These are phyloP conservation scores for Suillus weaverae DNA, from an alignment of 768 basidiomycete species.

Conservation along the genomic window DNA sequence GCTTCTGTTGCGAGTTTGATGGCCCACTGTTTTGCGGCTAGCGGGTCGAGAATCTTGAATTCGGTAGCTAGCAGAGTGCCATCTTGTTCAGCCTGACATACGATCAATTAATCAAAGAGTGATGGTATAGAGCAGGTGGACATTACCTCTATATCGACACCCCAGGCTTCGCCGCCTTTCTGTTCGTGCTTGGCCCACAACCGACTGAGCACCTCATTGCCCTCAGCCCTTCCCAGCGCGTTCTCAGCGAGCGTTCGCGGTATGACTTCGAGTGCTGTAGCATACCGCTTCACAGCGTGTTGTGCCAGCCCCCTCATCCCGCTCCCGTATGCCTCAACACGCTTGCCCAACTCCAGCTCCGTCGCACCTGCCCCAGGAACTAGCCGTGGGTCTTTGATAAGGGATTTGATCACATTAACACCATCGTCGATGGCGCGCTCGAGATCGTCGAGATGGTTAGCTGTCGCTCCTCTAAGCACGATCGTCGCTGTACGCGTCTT, in stretches of 20 bases:
- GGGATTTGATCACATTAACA: constrained; percentile 90
- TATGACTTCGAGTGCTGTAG: constrained; percentile 86
- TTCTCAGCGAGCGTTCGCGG: constrained; percentile 95
- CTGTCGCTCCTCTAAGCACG: constrained; percentile 92
- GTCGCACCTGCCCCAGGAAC: constrained; percentile 94
- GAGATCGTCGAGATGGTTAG: constrained; percentile 92
- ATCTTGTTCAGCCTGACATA: constrained; percentile 65
- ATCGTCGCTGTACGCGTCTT: constrained; percentile 90
- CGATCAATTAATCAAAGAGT: constrained; percentile 3
- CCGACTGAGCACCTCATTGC: constrained; percentile 86
- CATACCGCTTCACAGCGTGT: constrained; percentile 90
- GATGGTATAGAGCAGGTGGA: neutral
- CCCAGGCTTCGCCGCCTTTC: constrained; percentile 71
- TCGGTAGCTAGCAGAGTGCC: constrained; percentile 68
- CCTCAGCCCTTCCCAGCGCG: constrained; percentile 86
- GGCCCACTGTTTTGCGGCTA: constrained; percentile 89
- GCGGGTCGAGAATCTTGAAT: constrained; percentile 78
- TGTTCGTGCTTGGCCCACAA: constrained; percentile 90
- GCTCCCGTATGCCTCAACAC: constrained; percentile 84
- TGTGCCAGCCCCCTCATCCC: constrained; percentile 89
- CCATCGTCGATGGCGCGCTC: constrained; percentile 97
- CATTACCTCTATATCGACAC: constrained; percentile 84
- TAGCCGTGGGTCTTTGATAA: constrained; percentile 86
- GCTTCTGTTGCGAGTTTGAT: constrained; percentile 90
- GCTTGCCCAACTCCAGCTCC: constrained; percentile 87